Base-by-base conservation (phyloP, 2,329 filamentous ascomycete species). In the Shiraia bambusicola region DNA sequence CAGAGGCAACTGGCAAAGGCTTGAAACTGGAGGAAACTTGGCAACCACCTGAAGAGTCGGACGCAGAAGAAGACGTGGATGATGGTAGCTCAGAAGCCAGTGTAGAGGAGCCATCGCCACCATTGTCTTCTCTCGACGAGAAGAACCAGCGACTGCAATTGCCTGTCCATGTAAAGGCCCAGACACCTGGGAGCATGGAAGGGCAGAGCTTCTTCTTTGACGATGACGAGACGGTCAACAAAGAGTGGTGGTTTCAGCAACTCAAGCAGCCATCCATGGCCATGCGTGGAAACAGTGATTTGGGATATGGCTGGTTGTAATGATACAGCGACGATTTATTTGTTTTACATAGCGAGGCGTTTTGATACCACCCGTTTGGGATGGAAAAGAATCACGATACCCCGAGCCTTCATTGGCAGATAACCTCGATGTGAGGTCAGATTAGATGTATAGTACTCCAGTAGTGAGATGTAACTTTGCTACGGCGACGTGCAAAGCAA, bases 11-110 rank as follows among this genome's bases (percentile, higher is more conserved):
- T 13, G 86, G 87, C 42, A 88, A 88, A 66, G 87, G 87, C 0
- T 72, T 92, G 53, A 92, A 90, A 64, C 72, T 93, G 3, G 87
- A 92, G 67, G 87, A 91, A 64, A 87, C 86, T 0, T 92, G 78
- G 86, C 84, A 81, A 65, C 87, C 77, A 13, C 84, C 83, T 4
- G 60, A 65, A 33, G 57, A 63, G 1, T 65, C 67, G 8, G 70
- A 72, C 2, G 61, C 59, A 3, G 57, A 61, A 0, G 80, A 80
- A 1, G 81, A 45, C 0, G 56, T 42, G 3, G 62, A 65, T 25
- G 65, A 68, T 31, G 60, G 59, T 33, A 68, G 63, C 45, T 67
- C 63, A 1, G 80, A 81, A 2, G 72, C 53, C 34, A 73, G 64
- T 37, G 59, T 12, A 3, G 67, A 66, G n/a, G 67, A 73, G 39